Evolutionary conservation across 768 basidiomycete genomes (phyloP), one percentile per base, ranked within the genome.

Genomic region (Neoboletus magnificus): DNA sequence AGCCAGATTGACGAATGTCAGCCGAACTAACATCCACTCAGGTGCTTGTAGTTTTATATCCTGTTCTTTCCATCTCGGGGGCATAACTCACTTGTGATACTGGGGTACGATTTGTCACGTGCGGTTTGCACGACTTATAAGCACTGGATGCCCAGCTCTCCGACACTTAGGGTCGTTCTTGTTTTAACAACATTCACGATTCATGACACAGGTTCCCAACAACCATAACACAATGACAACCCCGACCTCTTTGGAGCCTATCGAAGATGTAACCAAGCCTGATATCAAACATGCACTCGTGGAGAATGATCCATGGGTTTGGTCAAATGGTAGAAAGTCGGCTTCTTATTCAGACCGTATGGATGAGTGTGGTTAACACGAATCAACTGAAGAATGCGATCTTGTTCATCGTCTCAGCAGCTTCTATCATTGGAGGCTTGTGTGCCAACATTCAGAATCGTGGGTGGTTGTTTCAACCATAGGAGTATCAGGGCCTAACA

Each of bases 261-360:
- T 52, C 9, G 50, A 53, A 16, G 27, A 25, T 20, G 23, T 40
- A 13, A 22, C 37, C 35, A 58, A 63, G 46, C 57, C 50, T 22
- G 76, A 76, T 43, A 75, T 76, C 20, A 75, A 76, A 50, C 76
- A 76, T 51, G 68, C 63, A 7, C 22, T 55, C n/a, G 85, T 88
- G 13, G 69, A 74, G 11, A 77, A 88, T 59, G 86, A 88, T 67
- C 86, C 86, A 1, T 78, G 86, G 37, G 62, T 65, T 52, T 88
- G 86, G 86, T 79, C 82, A 7, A 58, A 66, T 40, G 48, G 77
- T 27, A 76, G 79, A 59, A 88, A 88, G 86, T 84, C 22, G n/a
- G 57, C 47, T 29, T 48, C 10, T 22, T 29, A 25, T 29, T 16
- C 33, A 8, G 8, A 16, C 2, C 20, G 16, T 30, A n/a, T 4